Base-by-base conservation (phyloP, 768 basidiomycete species). In the Lentinula detonsa region DNA sequence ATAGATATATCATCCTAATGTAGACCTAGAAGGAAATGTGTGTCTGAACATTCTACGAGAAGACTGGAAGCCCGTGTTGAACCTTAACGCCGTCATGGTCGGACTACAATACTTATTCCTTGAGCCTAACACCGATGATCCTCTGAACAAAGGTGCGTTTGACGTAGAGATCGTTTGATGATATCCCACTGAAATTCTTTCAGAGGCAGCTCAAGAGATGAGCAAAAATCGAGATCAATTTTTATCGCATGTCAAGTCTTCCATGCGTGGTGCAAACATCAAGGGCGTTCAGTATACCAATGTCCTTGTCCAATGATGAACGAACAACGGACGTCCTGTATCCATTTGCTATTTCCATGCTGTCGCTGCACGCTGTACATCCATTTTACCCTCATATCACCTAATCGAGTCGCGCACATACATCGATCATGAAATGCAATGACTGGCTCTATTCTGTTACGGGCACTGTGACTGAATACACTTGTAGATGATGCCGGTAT, bases 61-160 rank as follows among this genome's bases (percentile, higher is more conserved):
- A 78, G 97, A 99, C 76, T 99, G 97, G 97, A 99, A 99, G 71
- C 97, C 97, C 5, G 97, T 99, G 3, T 79, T 99, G 48, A 98
- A 98, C 74, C 81, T 99, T 57, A 98, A 95, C 72, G 93, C 95
- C 34, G 93, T 99, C 65, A 96, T 98, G 93, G 93, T 98, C 62
- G 97, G 97, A 39, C 75, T 99, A 60, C 97, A 99, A 73, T 99
- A 98, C 70, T 84, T 99, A 57, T 99, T 99, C 82, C 80, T 99
- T 61, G 97, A 99, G 74, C 97, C 97, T 13, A 99, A 99, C 68
- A 91, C 97, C 42, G 96, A 98, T 67, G 97, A 99, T 75, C 97
- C 97, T 15, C 72, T 99, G 69, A 99, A 99, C 81, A 99, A 98
- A 76, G 96, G 96, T 93, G 63, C 50, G 86, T 66, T n/a, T 39